These are phyloP conservation scores for Cercospora sojina DNA, from an alignment of 2,329 filamentous ascomycete species.

Conservation along the genomic window DNA sequence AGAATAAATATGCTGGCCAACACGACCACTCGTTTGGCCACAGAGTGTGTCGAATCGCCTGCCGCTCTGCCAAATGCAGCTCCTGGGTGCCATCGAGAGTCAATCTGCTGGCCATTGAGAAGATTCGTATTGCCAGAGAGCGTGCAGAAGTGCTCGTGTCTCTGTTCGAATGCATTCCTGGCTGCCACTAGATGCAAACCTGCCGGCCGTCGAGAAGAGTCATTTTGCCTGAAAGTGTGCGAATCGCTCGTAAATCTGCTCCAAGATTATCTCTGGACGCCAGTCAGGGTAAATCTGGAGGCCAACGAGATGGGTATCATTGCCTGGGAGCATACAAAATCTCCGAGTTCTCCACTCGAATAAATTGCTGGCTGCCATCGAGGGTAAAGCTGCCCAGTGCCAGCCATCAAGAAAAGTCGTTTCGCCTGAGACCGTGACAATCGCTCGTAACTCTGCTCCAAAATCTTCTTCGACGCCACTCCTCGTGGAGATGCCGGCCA, in stretches of 20 bases:
- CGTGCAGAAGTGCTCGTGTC: too few species aligned
- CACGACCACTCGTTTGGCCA: neutral
- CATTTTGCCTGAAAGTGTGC: too few species aligned
- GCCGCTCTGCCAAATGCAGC: too few species aligned
- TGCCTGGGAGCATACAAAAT: neutral
- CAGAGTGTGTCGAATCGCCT: too few species aligned
- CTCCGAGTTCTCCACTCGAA: neutral
- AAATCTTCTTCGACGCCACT: neutral
- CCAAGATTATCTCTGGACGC: neutral
- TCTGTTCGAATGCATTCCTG: too few species aligned
- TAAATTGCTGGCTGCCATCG: neutral
- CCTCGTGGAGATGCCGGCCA: neutral
- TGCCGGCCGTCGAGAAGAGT: too few species aligned
- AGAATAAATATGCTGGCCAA: neutral
- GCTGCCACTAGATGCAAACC: too few species aligned
- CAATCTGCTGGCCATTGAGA: too few species aligned
- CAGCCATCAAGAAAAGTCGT: neutral
- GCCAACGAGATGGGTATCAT: neutral
- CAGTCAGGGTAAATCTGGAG: neutral
- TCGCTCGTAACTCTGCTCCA: neutral
- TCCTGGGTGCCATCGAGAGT: too few species aligned
- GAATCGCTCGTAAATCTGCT: neutral
- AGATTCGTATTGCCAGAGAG: too few species aligned
- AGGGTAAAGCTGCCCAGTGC: neutral
- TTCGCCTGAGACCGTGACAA: neutral